Evolutionary conservation across 1,284 basidiomycete genomes (phyloP).

Genomic region (Cutaneotrichosporon sp.): DNA sequence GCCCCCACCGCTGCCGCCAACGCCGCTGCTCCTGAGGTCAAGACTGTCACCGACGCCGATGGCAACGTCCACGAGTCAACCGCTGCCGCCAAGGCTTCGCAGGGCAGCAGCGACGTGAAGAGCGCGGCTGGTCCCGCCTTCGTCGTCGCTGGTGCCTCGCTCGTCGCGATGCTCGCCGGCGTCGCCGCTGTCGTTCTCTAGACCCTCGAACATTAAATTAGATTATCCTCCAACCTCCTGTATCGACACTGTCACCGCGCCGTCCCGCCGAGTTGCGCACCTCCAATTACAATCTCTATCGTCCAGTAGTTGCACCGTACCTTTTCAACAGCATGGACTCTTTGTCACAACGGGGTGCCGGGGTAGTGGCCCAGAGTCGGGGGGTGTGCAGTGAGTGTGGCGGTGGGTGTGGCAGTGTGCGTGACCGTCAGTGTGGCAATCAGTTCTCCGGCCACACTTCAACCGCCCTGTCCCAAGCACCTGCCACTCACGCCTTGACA

Average conservation of each 20-base stretch:
- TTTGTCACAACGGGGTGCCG: too few species aligned
- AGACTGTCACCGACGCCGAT: neutral
- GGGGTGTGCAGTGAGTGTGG: too few species aligned
- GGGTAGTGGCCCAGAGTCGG: too few species aligned
- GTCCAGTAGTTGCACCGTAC: neutral
- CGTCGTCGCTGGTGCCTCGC: constrained; percentile 26
- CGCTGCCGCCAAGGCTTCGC: neutral
- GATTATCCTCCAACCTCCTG: neutral
- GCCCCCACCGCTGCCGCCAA: constrained; percentile 33
- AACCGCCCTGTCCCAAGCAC: too few species aligned
- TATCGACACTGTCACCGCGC: neutral
- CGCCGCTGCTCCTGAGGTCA: neutral
- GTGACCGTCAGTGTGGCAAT: too few species aligned
- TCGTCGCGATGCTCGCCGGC: constrained; percentile 39
- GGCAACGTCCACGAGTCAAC: constrained; percentile 28
- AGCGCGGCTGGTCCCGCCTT: neutral
- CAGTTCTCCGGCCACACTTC: too few species aligned
- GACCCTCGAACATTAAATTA: constrained; percentile 9
- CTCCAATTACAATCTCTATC: neutral
- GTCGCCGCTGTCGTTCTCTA: constrained; percentile 47
- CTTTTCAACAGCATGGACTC: too few species aligned
- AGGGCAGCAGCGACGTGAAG: neutral
- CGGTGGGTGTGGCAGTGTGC: too few species aligned
- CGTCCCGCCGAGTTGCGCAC: neutral
- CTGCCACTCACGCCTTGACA: too few species aligned